Base-by-base conservation (phyloP, 805 yeast species). In the Millerozyma acaciae region DNA sequence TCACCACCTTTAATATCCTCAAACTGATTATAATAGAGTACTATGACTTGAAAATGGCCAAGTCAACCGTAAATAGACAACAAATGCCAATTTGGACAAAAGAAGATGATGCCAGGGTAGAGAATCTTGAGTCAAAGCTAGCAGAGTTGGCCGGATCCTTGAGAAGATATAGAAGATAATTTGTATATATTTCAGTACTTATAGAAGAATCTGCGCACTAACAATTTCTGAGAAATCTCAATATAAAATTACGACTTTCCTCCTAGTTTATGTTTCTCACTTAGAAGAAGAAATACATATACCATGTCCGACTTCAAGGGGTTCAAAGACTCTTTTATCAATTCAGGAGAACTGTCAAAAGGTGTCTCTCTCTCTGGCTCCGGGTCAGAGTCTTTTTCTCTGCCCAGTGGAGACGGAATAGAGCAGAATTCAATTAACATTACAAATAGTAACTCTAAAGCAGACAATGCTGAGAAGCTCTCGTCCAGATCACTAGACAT, bases 11-110 rank as follows among this genome's bases (percentile, higher is more conserved):
- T 37, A 53, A 57, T 24, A 56, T 63, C 16, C 33, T 66, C 26
- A 60, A 55, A 38, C 56, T 55, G 32, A 57, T 65, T 4, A 44
- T 65, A 16, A 32, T 51, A 22, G 65, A 64, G 26, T 63, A 65
- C 36, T 50, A 60, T 37, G 41, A 50, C 13, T 43, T 64, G 37
- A 59, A 61, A 34, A 47, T 47, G 48, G 66, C 64, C 6, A 51
- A 51, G 33, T 39, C 53, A 16, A 33, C 28, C 26, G 42, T 48
- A 30, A 55, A 50, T 26, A 30, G 27, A 25, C 44, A 51, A 4
- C 43, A 51, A 5, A 21, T 50, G 22, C 64, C 68, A 2, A 48
- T 63, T 6, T 64, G 70, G 70, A 48, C 59, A 12, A 38, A 40
- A 19, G 68, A 63, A 26, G 69, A 63, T 33, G 65, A 63, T 32